Base-by-base conservation (phyloP, 768 basidiomycete genomes). In the Tylopilus sp. region DNA sequence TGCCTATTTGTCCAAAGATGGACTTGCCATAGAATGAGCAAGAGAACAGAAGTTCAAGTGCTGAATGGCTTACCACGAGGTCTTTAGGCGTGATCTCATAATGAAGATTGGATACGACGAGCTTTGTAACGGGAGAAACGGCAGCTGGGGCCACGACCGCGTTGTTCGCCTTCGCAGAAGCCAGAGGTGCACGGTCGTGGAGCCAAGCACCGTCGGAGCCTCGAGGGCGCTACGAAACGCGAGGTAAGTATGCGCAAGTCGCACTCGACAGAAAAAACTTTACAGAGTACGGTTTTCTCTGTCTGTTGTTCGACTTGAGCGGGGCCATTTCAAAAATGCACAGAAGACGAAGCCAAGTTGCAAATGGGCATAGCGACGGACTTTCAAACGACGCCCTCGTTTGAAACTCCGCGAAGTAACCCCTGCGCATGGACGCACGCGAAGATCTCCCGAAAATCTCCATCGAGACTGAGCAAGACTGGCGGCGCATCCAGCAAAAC, bases 1-100 rank as follows among this genome's bases (percentile, higher is more conserved):
- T 91, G 77, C 92, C 92, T 72, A 91, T 86, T 70, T 89, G 84
- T 65, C 91, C 89, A 79, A 95, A 96, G 62, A 95, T 92, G 72
- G 81, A 78, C 92, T 95, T 62, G 4, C 11, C 12, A 48, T 21
- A 40, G 44, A 34, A 41, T 62, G 21, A 58, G 58, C 6, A 29
- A 42, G 12, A n/a, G 21, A 24, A 37, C n/a, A 25, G 21, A 36
- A 41, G 34, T 48, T 34, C 26, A 24, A 37, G 38, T 25, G 48
- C 42, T 46, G 50, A 21, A 19, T 73, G 16, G n/a, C 90, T 66
- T 60, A 96, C 94, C 73, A 78, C 86, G 45, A 96, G 78, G 74
- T 96, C 93, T 77, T 87, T 86, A 64, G 88, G 82, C 50, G 86
- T 89, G 38, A 97, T 82, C 63, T 96, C 93, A 61, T 96, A 97